Evolutionary conservation across 2,329 filamentous ascomycete genomes (phyloP).

Genomic region (Sarocladium kiliense): DNA sequence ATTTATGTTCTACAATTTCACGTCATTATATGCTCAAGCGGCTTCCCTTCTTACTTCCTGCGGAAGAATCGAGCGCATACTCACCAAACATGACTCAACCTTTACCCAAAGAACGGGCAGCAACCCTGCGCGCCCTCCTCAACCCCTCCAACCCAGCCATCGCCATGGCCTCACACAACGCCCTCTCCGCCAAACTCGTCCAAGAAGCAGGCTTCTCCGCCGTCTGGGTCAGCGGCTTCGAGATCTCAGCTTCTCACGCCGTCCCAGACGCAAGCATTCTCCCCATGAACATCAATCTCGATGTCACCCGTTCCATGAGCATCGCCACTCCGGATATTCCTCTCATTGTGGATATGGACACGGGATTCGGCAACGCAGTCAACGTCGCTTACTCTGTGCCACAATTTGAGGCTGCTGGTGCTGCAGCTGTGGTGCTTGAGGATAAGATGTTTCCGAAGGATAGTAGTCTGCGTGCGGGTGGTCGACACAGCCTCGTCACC

Average conservation of each 20-base stretch:
- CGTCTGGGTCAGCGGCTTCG: slow-evolving; percentile 15
- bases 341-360: slow-evolving; percentile 11
- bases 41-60: too few species aligned
- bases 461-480: slow-evolving; percentile 4
- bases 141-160: background rate
- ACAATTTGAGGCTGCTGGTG: slow-evolving; percentile 8
- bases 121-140: background rate
- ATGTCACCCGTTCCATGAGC: slow-evolving; percentile 9
- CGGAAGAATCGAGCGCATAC: too few species aligned
- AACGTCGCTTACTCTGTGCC: slow-evolving; percentile 10
- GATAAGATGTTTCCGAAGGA: slow-evolving; percentile 11
- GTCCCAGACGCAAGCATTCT: slow-evolving; percentile 14
- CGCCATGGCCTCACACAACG: slow-evolving; percentile 1
- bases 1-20: too few species aligned
- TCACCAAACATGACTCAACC: background rate
- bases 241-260: slow-evolving; percentile 14
- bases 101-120: background rate
- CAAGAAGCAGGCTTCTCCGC: slow-evolving; percentile 13
- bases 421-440: slow-evolving; percentile 8
- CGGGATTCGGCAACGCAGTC: slow-evolving; percentile 10
- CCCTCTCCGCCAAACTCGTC: background rate
- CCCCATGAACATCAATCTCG: slow-evolving; percentile 5
- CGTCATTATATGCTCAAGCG: too few species aligned
- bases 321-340: background rate
- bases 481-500: slow-evolving; percentile 4